Conservation (phyloP, 495 filamentous ascomycete genomes). For the Hypoxylon cercidicola region DNA sequence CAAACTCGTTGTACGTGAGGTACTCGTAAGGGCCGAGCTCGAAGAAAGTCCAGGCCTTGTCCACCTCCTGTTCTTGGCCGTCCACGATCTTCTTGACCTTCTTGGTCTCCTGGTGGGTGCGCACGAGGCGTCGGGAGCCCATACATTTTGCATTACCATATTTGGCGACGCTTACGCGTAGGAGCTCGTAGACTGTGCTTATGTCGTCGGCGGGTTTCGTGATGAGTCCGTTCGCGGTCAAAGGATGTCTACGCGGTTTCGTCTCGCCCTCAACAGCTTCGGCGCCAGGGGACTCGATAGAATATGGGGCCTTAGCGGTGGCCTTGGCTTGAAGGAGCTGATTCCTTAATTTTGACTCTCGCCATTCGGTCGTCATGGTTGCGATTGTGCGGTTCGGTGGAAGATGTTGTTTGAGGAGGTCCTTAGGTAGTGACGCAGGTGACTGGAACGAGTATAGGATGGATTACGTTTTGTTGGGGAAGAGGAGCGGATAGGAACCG, state of each 20-base stretch:
- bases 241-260: constrained; percentile 82
- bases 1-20: constrained; percentile 88
- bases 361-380: constrained; percentile 45
- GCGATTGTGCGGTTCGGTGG: background rate
- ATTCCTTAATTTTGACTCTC: constrained; percentile 59
- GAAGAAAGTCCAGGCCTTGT: constrained; percentile 97
- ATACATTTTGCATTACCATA: constrained; percentile 91
- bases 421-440: constrained; percentile 19
- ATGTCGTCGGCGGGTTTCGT: constrained; percentile 74
- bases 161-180: constrained; percentile 78
- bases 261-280: constrained; percentile 86
- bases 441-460: background rate
- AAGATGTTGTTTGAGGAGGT: constrained; percentile 1
- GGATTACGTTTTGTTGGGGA: background rate
- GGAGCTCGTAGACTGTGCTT: constrained; percentile 86
- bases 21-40: constrained; percentile 90
- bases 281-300: constrained; percentile 79
- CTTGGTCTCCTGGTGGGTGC: constrained; percentile 90
- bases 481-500: background rate
- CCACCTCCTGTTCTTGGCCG: constrained; percentile 85
- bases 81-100: constrained; percentile 97
- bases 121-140: constrained; percentile 81
- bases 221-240: constrained; percentile 75
- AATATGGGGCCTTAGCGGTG: constrained; percentile 73
- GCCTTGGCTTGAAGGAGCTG: constrained; percentile 65